Base-by-base conservation (phyloP, 1,284 basidiomycete genomes). In the Xanthoconium separans region DNA sequence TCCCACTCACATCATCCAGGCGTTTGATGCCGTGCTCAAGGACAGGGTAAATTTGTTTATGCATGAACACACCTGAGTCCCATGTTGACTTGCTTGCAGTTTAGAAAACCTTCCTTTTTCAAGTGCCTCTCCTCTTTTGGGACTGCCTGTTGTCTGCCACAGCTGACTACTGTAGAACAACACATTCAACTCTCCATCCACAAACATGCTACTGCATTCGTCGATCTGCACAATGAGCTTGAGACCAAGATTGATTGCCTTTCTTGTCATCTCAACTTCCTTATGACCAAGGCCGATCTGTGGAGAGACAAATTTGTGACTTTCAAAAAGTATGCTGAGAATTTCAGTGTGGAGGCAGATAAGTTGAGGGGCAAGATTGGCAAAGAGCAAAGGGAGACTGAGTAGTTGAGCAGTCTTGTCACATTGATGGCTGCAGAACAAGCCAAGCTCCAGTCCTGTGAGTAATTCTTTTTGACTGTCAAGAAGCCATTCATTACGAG, bases 241-340 rank as follows among this genome's bases (percentile, higher is more conserved):
- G 93, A 95, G 76, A 90, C 90, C 50, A 94, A 93, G 78, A 92
- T 93, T 60, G 90, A 89, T 36, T 83, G 89, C 44, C 77, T 92
- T 36, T 89, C 87, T 43, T 81, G 89, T 56, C 79, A 92, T 40
- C 80, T 94, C 60, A 93, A 93, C 73, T 94, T 94, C 77, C 76
- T 94, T 62, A 92, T 94, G 89, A 92, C 89, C 6, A 92, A 94
- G 72, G 86, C 84, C 15, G 91, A 94, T 66, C 75, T 94, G 43
- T 94, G 91, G 91, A 78, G 91, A 58, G 90, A 92, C 73, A 93
- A 94, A 70, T 94, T 94, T 63, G 89, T 93, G 41, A 90, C 90
- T 24, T 94, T 94, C 61, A 91, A 94, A 70, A 86, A 89, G 71
- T 92, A 94, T 63, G 92, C 92, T n/a, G 92, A 94, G 75, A 91